Conservation (phyloP, 768 basidiomycete species). For the Mycena belliarum region DNA sequence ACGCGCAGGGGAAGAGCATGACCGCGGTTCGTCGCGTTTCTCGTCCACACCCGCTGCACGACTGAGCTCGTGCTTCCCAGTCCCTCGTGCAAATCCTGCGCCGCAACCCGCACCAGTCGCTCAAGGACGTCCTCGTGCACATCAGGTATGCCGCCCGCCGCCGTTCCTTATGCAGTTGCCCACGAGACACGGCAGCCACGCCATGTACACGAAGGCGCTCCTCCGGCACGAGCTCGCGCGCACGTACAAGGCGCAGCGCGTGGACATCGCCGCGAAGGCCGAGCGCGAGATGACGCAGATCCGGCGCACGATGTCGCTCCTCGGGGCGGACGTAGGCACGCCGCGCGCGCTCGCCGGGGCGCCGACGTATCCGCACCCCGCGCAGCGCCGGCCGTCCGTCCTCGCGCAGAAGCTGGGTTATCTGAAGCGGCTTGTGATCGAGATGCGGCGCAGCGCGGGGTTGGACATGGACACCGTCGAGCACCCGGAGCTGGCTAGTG, state of each 20-base stretch:
- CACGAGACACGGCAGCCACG: not conserved
- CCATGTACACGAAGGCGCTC: not conserved
- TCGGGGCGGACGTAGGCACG: not conserved
- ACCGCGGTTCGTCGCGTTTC: slow-evolving; percentile 11
- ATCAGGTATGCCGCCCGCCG: not conserved
- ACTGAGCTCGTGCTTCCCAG: not conserved
- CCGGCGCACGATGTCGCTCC: not conserved
- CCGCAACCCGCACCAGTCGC: not conserved
- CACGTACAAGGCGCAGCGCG: not conserved
- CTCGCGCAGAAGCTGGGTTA: not conserved
- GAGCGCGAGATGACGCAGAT: not conserved
- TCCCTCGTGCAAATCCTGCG: not conserved
- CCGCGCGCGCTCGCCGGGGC: not conserved
- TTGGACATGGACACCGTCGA: not conserved
- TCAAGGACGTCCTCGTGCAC: not conserved
- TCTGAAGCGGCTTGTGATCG: not conserved
- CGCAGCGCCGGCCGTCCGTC: not conserved
- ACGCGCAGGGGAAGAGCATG: slow-evolving; percentile 18
- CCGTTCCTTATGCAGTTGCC: too few relatives aligned
- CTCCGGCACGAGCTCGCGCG: not conserved
- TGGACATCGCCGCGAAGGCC: not conserved
- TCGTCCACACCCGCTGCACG: not conserved
- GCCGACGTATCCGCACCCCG: not conserved
- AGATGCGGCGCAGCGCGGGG: not conserved
- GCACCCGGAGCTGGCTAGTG: slow-evolving; percentile 12